These are phyloP conservation scores for Blastobotrys buckinghamii DNA, from an alignment of 1,139 yeast genomes.

Conservation along the genomic window DNA sequence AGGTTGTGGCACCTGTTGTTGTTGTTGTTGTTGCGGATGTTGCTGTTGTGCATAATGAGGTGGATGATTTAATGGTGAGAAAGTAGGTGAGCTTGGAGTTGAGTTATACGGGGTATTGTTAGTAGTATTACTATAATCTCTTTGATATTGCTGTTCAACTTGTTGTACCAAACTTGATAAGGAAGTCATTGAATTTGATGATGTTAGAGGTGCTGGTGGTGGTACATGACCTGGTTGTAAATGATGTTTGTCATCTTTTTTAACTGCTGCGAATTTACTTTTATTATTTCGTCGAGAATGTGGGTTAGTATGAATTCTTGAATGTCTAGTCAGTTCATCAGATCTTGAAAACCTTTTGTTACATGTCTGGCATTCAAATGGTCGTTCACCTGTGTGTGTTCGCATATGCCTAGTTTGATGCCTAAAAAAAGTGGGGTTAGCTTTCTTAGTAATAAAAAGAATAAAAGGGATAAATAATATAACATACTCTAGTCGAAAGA, in stretches of 20 bases:
- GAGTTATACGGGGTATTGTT: constrained; percentile 19
- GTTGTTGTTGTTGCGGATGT: constrained; percentile 6
- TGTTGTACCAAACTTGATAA: constrained; percentile 8
- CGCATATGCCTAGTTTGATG: constrained; percentile 93
- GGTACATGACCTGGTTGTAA: constrained; percentile 16
- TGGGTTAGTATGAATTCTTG: constrained; percentile 80
- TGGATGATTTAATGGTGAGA: constrained; percentile 12
- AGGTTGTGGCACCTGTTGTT: constrained; percentile 1
- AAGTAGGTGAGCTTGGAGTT: constrained; percentile 20
- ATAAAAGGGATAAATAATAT: no score
- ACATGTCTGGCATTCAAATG: constrained; percentile 86
- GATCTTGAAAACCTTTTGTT: constrained; percentile 77
- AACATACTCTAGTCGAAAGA: constrained; percentile 66
- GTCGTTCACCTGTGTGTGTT: constrained; percentile 95
- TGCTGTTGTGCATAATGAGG: constrained; percentile 3
- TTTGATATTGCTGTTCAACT: constrained; percentile 9
- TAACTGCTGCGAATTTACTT: constrained; percentile 15
- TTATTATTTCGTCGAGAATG: constrained; percentile 50
- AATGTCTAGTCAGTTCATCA: constrained; percentile 87
- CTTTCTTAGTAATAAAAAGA: no score
- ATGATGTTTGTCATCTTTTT: constrained; percentile 12
- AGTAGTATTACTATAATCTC: constrained; percentile 17
- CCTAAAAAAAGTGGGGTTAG: constrained; percentile 10
- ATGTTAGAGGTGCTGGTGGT: constrained; percentile 10
- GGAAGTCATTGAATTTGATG: constrained; percentile 12